Base-by-base conservation (phyloP, 768 basidiomycete species). In the Hericium alpestre region DNA sequence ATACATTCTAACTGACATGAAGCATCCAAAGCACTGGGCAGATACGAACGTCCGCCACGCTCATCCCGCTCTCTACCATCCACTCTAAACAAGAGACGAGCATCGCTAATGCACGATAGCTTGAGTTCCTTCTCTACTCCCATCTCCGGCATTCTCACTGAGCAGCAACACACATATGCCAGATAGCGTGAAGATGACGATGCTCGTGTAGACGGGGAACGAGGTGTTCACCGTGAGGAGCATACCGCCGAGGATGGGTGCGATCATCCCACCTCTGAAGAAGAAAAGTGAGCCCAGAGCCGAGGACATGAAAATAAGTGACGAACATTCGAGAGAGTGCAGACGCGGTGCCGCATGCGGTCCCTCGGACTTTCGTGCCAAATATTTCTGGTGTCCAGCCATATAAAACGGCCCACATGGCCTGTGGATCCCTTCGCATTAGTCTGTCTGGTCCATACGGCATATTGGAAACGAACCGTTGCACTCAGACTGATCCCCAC, bases 311-410 rank as follows among this genome's bases (percentile, higher is more conserved):
- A 11, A 3, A 39, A 22, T 54, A 23, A 20, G 6, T 18, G 7
- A 75, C 85, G 53, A 65, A 91, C 85, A 93, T 82, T 68, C 93
- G 77, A 1, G 87, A 92, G 1, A 94, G 69, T 10, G 90, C 91
- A 3, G 89, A 90, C 0, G 92, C 91, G 54, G 89, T 86, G 0
- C 92, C 92, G 64, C 87, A 86, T 0, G 91, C 93, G 0, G 91
- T 92, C 25, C 93, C 92, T 51, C 92, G 82, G 2, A 93, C 87
- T 73, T 83, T 82, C 0, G 90, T 90, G 0, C 79, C 83, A 65
- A 94, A 93, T 13, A 91, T 86, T 69, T 90, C 88, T 3, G 91
- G 91, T 0, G 91, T 92, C 86, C 89, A 90, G 3, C 89, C 88
- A 63, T 91, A 91, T 53, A 91, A 63, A n/a, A 92, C 84, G 11